Evolutionary conservation across 2,329 filamentous ascomycete genomes (phyloP).

Genomic region (Aspergillus fijiensis): DNA sequence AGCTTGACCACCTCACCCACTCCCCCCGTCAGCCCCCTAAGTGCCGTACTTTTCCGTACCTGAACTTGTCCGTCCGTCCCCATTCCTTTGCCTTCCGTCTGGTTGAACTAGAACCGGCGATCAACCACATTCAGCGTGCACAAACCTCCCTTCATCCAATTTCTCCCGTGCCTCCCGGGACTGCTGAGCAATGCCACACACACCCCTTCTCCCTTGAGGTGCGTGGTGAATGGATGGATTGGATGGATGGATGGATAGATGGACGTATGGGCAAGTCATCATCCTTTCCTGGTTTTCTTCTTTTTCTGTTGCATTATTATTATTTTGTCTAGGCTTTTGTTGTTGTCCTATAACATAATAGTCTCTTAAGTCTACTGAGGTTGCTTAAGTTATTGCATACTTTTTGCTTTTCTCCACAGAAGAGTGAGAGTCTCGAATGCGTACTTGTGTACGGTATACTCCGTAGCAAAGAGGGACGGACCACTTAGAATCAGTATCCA

Average conservation of each 20-base stretch:
- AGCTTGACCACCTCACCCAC: not conserved
- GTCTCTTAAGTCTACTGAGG: not conserved
- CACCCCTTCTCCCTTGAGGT: slow-evolving; percentile 19
- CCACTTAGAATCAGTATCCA: too few relatives aligned
- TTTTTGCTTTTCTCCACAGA: not conserved
- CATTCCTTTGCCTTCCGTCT: slow-evolving; percentile 31
- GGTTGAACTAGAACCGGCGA: slow-evolving; percentile 27
- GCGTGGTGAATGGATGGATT: not conserved
- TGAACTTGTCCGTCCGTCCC: slow-evolving; percentile 12
- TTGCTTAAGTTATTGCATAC: not conserved
- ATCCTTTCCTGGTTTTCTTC: slow-evolving; percentile 19
- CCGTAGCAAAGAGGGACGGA: too few relatives aligned
- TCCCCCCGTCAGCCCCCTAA: not conserved
- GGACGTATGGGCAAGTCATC: not conserved
- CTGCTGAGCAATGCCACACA: slow-evolving; percentile 23
- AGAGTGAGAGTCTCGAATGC: not conserved
- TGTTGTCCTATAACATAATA: slow-evolving; percentile 1
- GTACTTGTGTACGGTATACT: not conserved
- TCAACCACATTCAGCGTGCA: slow-evolving; percentile 30
- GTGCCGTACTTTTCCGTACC: slow-evolving; percentile 14
- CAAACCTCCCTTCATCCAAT: slow-evolving; percentile 23
- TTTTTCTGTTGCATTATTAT: not conserved
- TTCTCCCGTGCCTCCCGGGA: slow-evolving; percentile 21
- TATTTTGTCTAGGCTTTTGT: slow-evolving; percentile 6
- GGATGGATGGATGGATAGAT: too few relatives aligned